Evolutionary conservation across 805 yeast species (phyloP).

Genomic region (Zygoascus biomembranicola): DNA sequence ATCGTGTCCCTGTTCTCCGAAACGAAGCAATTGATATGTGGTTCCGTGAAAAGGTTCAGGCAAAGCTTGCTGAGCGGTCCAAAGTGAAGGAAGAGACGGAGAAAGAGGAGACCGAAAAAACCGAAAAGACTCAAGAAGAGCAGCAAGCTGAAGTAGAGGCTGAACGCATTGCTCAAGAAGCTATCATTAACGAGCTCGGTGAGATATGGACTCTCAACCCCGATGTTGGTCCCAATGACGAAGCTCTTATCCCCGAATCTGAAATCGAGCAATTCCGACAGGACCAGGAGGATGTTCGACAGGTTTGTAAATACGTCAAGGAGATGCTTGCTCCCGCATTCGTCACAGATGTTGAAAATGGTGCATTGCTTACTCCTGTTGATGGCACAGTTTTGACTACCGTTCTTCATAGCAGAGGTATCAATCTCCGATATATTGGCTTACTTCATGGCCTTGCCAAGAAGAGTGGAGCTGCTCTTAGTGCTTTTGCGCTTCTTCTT

Average conservation of each 20-base stretch:
- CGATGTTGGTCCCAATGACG: constrained; percentile 50
- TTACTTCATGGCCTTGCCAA: constrained; percentile 30
- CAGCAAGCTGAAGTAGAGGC: constrained; percentile 24
- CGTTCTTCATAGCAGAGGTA: constrained; percentile 69
- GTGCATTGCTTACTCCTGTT: constrained; percentile 51
- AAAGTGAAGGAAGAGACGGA: constrained; percentile 9
- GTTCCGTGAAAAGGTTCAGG: constrained; percentile 66
- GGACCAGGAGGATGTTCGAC: constrained; percentile 62
- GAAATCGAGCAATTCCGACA: constrained; percentile 30
- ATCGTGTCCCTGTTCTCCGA: constrained; percentile 67
- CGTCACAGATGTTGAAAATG: constrained; percentile 45
- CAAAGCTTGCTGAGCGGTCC: constrained; percentile 23
- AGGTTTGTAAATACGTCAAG: constrained; percentile 56
- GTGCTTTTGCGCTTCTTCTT: constrained; percentile 40
- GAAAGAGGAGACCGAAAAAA: constrained; percentile 23
- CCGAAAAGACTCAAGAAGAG: constrained; percentile 7
- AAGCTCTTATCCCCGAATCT: constrained; percentile 31
- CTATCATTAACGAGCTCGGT: constrained; percentile 36
- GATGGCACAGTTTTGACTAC: constrained; percentile 72
- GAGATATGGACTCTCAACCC: constrained; percentile 62
- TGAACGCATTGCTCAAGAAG: constrained; percentile 19
- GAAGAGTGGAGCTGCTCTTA: constrained; percentile 30
- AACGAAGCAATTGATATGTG: constrained; percentile 86
- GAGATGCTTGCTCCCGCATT: constrained; percentile 54
- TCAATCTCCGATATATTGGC: constrained; percentile 85